A percentile compares a stretch with the other conserved stretches of the same genome.
phyloP scores from a whole-genome alignment of 2,329 filamentous ascomycete genomes.

The Pestalotiopsis sp. region DNA sequence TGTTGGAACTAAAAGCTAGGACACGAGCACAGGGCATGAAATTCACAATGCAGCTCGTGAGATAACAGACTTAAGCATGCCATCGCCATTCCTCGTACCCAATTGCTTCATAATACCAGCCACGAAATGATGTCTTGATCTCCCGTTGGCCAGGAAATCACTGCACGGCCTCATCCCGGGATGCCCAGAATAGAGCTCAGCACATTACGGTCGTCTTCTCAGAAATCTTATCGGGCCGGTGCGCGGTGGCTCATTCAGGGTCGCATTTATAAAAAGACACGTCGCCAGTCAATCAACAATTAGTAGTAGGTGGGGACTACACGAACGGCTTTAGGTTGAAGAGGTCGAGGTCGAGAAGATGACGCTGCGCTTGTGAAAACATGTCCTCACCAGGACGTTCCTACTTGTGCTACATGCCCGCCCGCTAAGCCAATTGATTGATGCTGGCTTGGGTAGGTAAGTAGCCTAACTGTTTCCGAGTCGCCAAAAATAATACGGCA shows the following conservation, averaged over 20 bases:
- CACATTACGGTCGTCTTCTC: neutral
- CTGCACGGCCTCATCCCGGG: neutral
- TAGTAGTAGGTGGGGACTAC: neutral
- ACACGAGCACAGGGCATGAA: neutral
- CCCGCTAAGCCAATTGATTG: neutral
- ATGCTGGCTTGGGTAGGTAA: no score
- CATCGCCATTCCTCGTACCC: neutral
- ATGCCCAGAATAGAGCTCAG: neutral
- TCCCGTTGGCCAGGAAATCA: neutral
- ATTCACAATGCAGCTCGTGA: neutral
- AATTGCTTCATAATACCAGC: neutral
- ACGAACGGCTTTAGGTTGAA: neutral
- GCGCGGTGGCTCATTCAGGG: neutral
- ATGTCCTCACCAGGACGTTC: neutral
- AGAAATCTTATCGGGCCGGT: neutral
- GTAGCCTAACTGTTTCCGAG: no score
- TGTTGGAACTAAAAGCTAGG: neutral
- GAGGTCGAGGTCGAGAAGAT: neutral
- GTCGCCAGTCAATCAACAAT: neutral
- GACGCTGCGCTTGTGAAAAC: neutral
- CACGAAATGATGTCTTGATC: neutral
- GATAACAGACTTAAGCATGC: neutral
- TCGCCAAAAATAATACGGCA: no score
- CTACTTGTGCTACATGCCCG: neutral
- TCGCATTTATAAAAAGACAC: neutral